Evolutionary conservation across 768 basidiomycete species (phyloP).

Genomic region (Mycena alexandri): DNA sequence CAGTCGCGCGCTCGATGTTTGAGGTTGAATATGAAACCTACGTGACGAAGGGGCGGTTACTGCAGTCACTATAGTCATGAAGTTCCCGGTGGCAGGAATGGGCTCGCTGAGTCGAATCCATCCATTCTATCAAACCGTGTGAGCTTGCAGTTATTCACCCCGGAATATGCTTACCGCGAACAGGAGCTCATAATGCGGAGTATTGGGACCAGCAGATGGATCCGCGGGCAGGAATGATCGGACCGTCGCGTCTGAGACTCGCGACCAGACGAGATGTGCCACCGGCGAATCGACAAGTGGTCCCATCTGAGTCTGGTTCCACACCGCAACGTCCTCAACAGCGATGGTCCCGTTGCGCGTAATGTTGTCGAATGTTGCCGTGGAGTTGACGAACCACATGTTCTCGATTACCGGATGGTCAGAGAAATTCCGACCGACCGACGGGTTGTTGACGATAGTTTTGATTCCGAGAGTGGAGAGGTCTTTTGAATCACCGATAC

Average conservation of each 20-base stretch:
- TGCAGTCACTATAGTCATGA: background rate
- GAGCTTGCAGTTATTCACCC: background rate
- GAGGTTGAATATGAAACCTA: background rate
- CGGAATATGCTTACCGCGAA: background rate
- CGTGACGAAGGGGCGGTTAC: background rate
- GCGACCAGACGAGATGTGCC: background rate
- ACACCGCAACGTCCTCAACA: background rate
- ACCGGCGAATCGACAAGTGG: background rate
- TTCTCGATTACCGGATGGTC: background rate
- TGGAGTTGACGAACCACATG: background rate
- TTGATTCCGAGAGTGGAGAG: background rate
- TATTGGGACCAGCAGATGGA: background rate
- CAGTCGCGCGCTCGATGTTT: background rate
- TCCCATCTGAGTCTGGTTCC: background rate
- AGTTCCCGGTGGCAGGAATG: background rate
- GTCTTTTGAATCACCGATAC: background rate
- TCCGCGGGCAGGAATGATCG: background rate
- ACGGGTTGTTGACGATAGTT: background rate
- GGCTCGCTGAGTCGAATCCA: background rate
- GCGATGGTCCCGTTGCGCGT: background rate
- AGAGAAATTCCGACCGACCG: background rate
- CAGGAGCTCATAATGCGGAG: background rate
- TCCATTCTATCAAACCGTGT: background rate
- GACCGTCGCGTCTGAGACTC: background rate
- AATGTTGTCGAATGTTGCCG: constrained; percentile 4